phyloP scores from a whole-genome alignment of 2,329 filamentous ascomycete genomes.

The Xylariaceae sp. region DNA sequence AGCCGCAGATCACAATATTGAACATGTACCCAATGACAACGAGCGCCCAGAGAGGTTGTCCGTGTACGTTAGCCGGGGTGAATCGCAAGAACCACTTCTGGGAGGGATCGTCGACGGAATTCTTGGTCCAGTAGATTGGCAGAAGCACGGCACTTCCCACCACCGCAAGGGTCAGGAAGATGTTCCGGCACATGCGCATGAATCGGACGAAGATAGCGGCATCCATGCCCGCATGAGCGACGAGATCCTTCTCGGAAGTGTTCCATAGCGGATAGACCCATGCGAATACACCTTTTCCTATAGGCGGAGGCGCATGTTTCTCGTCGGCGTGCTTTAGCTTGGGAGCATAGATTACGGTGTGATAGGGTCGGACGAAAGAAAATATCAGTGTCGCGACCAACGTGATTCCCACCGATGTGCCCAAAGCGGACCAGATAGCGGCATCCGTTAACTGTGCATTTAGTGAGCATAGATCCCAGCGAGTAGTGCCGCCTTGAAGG shows the following conservation, averaged over 20 bases:
- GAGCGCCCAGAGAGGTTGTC: constrained; percentile 52
- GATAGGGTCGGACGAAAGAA: constrained; percentile 84
- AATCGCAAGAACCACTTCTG: constrained; percentile 53
- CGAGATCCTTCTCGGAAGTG: constrained; percentile 70
- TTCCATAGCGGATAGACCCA: constrained; percentile 77
- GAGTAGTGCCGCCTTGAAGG: background rate
- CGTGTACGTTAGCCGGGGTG: constrained; percentile 53
- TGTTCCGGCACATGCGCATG: constrained; percentile 83
- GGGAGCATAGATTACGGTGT: constrained; percentile 88
- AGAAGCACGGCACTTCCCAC: constrained; percentile 73
- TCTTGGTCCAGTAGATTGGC: constrained; percentile 65
- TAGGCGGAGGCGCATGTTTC: constrained; percentile 77
- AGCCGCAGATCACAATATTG: constrained; percentile 69
- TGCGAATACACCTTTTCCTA: constrained; percentile 81
- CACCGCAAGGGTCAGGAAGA: constrained; percentile 69
- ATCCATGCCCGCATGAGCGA: constrained; percentile 84
- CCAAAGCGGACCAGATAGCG: constrained; percentile 74
- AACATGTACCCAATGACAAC: constrained; percentile 59
- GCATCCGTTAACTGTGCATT: constrained; percentile 40
- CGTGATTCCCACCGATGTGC: constrained; percentile 72
- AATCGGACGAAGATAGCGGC: constrained; percentile 87
- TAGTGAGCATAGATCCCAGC: constrained; percentile 6
- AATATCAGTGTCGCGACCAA: constrained; percentile 71
- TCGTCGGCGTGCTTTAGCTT: constrained; percentile 89
- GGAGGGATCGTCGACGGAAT: constrained; percentile 31